Conservation (phyloP, 164 flowering plant species). For the Magnolia officinalis region DNA sequence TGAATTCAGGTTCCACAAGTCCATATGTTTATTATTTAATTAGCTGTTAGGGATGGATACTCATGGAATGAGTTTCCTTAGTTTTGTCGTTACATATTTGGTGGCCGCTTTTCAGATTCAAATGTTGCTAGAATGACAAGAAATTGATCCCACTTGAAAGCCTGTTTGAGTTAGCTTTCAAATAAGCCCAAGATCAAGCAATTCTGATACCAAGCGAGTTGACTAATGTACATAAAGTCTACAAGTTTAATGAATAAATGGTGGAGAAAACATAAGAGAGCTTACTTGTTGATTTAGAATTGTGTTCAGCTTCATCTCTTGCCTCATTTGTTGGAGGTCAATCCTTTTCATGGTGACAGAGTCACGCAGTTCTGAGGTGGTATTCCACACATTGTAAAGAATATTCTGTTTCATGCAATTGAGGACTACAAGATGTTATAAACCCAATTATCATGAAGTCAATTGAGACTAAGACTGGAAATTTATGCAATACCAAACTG, state of each 20-base stretch:
- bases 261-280: not conserved
- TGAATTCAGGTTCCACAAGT: too few relatives aligned
- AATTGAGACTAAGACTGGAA: not conserved
- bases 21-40: too few relatives aligned
- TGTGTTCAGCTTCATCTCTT: conserved; percentile 57
- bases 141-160: not conserved
- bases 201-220: not conserved
- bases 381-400: conserved; percentile 59
- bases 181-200: not conserved
- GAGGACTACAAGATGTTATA: not conserved
- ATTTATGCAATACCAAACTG: not conserved
- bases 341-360: conserved; percentile 57
- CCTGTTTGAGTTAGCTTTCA: not conserved
- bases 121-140: not conserved
- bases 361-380: conserved; percentile 52
- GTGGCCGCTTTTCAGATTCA: not conserved
- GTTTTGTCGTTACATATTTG: too few relatives aligned
- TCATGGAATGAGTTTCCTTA: too few relatives aligned
- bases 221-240: too few relatives aligned
- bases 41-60: too few relatives aligned
- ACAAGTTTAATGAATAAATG: not conserved
- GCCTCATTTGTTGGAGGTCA: conserved; percentile 54
- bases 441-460: not conserved
- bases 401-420: conserved; percentile 44
- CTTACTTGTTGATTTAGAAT: conserved; percentile 68